phyloP scores from a whole-genome alignment of 2,329 filamentous ascomycete genomes.

The Phoma sp. region DNA sequence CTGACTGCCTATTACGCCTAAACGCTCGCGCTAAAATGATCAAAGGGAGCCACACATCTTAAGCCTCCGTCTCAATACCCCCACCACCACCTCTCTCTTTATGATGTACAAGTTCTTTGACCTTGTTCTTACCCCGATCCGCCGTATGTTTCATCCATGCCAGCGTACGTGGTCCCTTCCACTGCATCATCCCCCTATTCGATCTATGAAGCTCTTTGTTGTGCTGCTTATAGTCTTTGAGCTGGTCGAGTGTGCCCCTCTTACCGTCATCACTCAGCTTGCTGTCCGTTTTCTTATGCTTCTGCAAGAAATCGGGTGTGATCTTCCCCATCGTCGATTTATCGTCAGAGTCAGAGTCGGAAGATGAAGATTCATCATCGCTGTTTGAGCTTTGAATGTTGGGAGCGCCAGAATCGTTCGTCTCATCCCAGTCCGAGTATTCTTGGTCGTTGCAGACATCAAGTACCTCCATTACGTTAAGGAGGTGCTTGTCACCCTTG shows the following conservation, averaged over 20 bases:
- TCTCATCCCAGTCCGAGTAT: slow-evolving; percentile 46
- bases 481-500: slow-evolving; percentile 61
- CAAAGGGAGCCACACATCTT: no score
- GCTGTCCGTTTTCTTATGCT: slow-evolving; percentile 29
- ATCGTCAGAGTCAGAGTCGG: slow-evolving; percentile 29
- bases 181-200: slow-evolving; percentile 78
- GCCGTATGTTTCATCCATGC: slow-evolving; percentile 68
- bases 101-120: slow-evolving; percentile 63
- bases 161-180: slow-evolving; percentile 64
- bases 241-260: slow-evolving; percentile 58
- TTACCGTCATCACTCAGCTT: slow-evolving; percentile 46
- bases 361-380: slow-evolving; percentile 32
- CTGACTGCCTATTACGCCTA: background rate
- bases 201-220: slow-evolving; percentile 51
- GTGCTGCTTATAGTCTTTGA: slow-evolving; percentile 60
- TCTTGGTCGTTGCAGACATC: slow-evolving; percentile 67
- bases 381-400: slow-evolving; percentile 30
- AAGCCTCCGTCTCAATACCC: slow-evolving; percentile 75
- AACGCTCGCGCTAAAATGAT: slow-evolving; percentile 5
- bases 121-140: slow-evolving; percentile 56
- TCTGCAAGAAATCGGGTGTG: slow-evolving; percentile 33
- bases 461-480: slow-evolving; percentile 69
- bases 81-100: slow-evolving; percentile 60
- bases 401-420: slow-evolving; percentile 15
- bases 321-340: slow-evolving; percentile 25